Base-by-base conservation (phyloP, 2,329 filamentous ascomycete genomes). In the Rhinocladiella mackenziei region DNA sequence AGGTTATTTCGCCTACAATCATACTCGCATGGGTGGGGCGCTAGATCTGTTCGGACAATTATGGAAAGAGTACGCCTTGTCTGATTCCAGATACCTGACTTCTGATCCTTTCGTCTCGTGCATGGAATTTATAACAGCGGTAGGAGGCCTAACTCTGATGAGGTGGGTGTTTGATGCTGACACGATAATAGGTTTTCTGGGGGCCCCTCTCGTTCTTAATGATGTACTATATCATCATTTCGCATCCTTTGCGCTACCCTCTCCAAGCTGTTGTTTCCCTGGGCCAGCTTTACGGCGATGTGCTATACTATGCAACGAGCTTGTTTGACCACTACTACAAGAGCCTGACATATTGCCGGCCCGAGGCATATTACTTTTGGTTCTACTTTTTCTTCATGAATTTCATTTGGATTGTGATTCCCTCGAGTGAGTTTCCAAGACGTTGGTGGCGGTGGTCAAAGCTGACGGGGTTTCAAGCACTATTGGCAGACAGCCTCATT, bases 1-100 rank as follows among this genome's bases (percentile, higher is more conserved):
- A 69, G 86, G 84, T 26, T 94, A 94, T 65, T 94, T 88, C 61
- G 74, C 89, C 51, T 64, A 77, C 52, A 80, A 89, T 61, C 83
- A 86, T 62, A 66, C 70, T 15, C 70, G 68, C 17, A 74, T 95
- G 62, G 78, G 81, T 0, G 70, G 76, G 8, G 78, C 78, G 48
- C 83, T 88, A 61, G 80, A 82, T 42, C 67, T 92, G 5, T 83
- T 89, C 44, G 86, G 83, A 2, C 87, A 95, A 69, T 72, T 94
- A 32, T 95, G 89, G 89, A 95, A 95, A 62, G 89, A 95, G 65
- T 95, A 95, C 62, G 76, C 86, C 2, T 74, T 89, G 23, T 89
- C 86, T 2, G 89, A 95, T 67, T 94, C 88, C 42, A 77, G 89
- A 31, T 95, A 95, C 60, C 70, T 95, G 56, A 89, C 83, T 2